These are phyloP conservation scores for Helicocarpus griseus DNA, from an alignment of 2,329 filamentous ascomycete species.

Conservation along the genomic window DNA sequence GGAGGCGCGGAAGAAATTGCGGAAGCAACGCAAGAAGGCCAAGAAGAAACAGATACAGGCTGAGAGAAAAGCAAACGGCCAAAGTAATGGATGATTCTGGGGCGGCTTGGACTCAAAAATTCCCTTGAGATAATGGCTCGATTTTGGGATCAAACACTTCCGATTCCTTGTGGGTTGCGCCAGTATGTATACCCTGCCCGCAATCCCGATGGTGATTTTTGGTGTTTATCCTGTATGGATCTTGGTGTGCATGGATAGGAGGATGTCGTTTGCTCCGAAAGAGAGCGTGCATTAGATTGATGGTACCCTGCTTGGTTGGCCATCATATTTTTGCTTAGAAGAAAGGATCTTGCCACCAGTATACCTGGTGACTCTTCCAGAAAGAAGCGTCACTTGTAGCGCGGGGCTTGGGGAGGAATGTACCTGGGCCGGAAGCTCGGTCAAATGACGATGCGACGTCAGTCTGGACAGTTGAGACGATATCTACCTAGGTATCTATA, in stretches of 20 bases:
- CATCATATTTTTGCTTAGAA: neutral
- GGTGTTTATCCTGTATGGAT: neutral
- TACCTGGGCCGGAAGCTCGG: neutral
- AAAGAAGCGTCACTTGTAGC: neutral
- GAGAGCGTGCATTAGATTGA: neutral
- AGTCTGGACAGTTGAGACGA: neutral
- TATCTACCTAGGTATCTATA: neutral
- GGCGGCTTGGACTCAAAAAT: neutral
- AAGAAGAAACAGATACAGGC: conserved; percentile 34
- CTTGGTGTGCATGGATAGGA: neutral
- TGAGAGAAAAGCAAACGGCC: conserved; percentile 21
- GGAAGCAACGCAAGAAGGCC: conserved; percentile 18
- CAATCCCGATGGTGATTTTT: neutral
- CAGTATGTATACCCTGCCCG: neutral
- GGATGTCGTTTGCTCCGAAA: neutral
- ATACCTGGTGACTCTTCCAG: neutral
- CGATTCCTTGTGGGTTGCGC: neutral
- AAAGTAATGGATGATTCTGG: neutral
- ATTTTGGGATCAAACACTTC: neutral
- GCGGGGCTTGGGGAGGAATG: neutral
- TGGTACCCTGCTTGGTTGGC: neutral
- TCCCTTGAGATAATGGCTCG: neutral
- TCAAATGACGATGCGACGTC: neutral
- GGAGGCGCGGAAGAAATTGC: conserved; percentile 20
- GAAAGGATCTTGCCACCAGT: neutral